Evolutionary conservation across 805 yeast genomes (phyloP).

Genomic region (Lipomyces sp.): DNA sequence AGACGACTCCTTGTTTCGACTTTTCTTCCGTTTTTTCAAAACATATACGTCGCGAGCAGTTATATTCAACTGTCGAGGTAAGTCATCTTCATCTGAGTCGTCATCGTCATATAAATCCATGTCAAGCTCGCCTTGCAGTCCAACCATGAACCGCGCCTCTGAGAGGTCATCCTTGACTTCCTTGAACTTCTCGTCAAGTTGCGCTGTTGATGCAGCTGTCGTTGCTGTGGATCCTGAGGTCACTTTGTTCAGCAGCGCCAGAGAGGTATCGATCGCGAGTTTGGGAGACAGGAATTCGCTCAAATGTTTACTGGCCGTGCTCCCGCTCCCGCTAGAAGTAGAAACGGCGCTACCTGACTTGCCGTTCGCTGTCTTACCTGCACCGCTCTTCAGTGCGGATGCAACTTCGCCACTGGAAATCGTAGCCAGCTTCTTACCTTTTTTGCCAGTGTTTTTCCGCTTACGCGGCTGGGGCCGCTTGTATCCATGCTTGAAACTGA

Average conservation of each 20-base stretch:
- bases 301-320: slow-evolving; percentile 6
- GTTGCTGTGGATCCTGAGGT: slow-evolving; percentile 17
- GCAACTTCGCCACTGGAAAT: not conserved
- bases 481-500: slow-evolving; percentile 18
- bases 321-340: not conserved
- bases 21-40: slow-evolving; percentile 10
- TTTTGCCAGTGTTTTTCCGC: slow-evolving; percentile 3
- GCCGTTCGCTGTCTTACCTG: not conserved
- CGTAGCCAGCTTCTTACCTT: not conserved
- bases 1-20: not conserved
- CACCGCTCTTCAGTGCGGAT: not conserved
- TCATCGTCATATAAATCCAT: slow-evolving; percentile 20
- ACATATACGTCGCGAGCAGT: slow-evolving; percentile 16
- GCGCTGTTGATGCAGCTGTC: slow-evolving; percentile 1
- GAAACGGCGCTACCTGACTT: not conserved
- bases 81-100: slow-evolving; percentile 11
- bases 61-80: slow-evolving; percentile 2
- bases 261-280: slow-evolving; percentile 8
- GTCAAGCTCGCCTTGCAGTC: slow-evolving; percentile 23
- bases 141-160: slow-evolving; percentile 25
- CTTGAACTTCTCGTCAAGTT: not conserved
- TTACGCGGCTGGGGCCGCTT: slow-evolving; percentile 15
- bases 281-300: slow-evolving; percentile 2
- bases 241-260: slow-evolving; percentile 18
- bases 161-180: slow-evolving; percentile 25